Conservation (phyloP, 1,139 yeast species). For the Blastobotrys elegans region DNA sequence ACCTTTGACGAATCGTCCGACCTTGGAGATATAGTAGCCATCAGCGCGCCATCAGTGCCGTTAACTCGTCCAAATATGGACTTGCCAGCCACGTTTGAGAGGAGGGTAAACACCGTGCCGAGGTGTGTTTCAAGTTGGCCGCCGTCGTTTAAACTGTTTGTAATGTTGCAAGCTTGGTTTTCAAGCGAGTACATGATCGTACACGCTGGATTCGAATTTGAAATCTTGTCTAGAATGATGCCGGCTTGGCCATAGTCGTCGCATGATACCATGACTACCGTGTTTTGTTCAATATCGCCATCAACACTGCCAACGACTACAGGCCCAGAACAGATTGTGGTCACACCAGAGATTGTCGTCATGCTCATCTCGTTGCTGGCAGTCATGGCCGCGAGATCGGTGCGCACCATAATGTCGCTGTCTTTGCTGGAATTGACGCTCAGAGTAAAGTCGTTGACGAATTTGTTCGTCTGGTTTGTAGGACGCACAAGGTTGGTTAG, state of each 20-base stretch:
- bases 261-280: conserved; percentile 30
- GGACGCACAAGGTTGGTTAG: conserved; percentile 19
- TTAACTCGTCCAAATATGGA: conserved; percentile 24
- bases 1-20: not conserved
- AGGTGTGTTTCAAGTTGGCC: conserved; percentile 25
- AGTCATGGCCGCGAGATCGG: conserved; percentile 26
- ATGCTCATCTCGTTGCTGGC: conserved; percentile 14
- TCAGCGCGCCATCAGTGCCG: conserved; percentile 16
- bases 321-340: conserved; percentile 26
- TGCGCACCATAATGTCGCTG: conserved; percentile 18
- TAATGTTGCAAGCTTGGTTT: conserved; percentile 27
- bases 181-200: conserved; percentile 28
- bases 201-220: conserved; percentile 28
- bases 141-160: conserved; percentile 16
- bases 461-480: conserved; percentile 19
- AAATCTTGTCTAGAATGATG: conserved; percentile 22
- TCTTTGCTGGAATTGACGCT: conserved; percentile 14
- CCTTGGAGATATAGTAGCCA: conserved; percentile 21
- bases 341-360: conserved; percentile 19
- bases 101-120: conserved; percentile 31
- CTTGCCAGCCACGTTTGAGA: conserved; percentile 24
- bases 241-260: conserved; percentile 27
- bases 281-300: conserved; percentile 10
- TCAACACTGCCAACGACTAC: conserved; percentile 16
- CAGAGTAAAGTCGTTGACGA: conserved; percentile 18